Evolutionary conservation across 345 rosid species (phyloP).

Genomic region (Mangifera indica): DNA sequence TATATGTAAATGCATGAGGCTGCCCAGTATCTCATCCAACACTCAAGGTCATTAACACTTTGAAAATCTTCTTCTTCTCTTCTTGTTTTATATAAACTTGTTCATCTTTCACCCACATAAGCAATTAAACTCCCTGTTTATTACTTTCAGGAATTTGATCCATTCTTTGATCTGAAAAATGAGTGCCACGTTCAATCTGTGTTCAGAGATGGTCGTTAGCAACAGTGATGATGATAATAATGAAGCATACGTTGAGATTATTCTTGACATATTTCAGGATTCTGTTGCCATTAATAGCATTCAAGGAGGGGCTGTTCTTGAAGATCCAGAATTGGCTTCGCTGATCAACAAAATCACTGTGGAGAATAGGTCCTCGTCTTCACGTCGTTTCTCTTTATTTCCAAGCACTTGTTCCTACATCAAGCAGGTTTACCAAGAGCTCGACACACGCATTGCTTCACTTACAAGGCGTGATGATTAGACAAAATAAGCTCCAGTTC

Average conservation of each 20-base stretch:
- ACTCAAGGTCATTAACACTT: not conserved
- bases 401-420: conserved; percentile 64
- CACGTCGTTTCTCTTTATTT: conserved; percentile 46
- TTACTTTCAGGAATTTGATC: no score
- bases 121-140: no score
- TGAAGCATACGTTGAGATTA: conserved; percentile 65
- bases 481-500: conserved; percentile 67
- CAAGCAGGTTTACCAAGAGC: conserved; percentile 81
- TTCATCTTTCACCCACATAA: conserved; percentile 32
- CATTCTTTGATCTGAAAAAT: conserved; percentile 24
- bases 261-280: conserved; percentile 73
- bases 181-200: conserved; percentile 77
- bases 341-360: conserved; percentile 57
- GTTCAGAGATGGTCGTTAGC: conserved; percentile 22
- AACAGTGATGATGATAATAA: conserved; percentile 16
- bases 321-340: conserved; percentile 72
- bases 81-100: no score
- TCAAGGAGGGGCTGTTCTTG: conserved; percentile 21
- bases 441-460: conserved; percentile 49
- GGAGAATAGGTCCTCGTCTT: conserved; percentile 42
- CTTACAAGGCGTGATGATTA: conserved; percentile 49
- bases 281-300: conserved; percentile 90
- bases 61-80: not conserved
- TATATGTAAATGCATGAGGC: not conserved
- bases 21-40: not conserved